These are phyloP conservation scores for Niveomyces coronatus DNA, from an alignment of 2,329 filamentous ascomycete genomes.

Conservation along the genomic window DNA sequence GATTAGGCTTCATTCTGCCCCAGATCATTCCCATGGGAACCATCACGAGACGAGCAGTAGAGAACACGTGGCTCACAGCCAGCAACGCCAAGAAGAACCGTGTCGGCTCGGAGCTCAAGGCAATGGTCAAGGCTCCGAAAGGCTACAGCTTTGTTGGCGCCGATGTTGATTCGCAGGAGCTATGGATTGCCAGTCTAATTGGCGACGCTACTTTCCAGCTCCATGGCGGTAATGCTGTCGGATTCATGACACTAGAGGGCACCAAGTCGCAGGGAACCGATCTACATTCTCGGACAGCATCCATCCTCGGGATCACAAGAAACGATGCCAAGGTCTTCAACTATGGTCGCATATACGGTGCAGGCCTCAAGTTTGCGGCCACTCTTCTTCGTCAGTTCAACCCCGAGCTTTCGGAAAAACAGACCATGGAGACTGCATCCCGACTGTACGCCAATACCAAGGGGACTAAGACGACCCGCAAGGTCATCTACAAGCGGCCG, in stretches of 20 bases:
- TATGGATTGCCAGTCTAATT: conserved; percentile 95
- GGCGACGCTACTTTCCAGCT: conserved; percentile 92
- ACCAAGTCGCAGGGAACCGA: conserved; percentile 92
- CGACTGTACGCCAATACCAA: conserved; percentile 86
- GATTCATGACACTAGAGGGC: conserved; percentile 97
- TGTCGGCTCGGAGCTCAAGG: conserved; percentile 92
- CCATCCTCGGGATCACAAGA: conserved; percentile 83
- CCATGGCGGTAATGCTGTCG: conserved; percentile 92
- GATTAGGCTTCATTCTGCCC: conserved; percentile 72
- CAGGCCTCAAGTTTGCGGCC: conserved; percentile 84
- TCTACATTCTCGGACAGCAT: conserved; percentile 84
- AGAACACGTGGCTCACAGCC: conserved; percentile 97
- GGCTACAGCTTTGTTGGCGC: conserved; percentile 93
- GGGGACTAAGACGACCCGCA: conserved; percentile 72
- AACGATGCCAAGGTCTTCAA: conserved; percentile 98
- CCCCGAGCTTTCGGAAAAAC: conserved; percentile 64
- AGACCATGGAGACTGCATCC: conserved; percentile 66
- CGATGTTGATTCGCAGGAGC: conserved; percentile 92
- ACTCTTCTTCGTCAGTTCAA: conserved; percentile 92
- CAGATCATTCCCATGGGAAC: conserved; percentile 98
- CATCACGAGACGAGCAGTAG: conserved; percentile 84
- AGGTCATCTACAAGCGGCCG: conserved; percentile 56
- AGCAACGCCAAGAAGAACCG: conserved; percentile 95
- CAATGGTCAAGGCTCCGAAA: conserved; percentile 85
- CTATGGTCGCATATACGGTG: conserved; percentile 97